Conservation (phyloP, 2,329 filamentous ascomycete genomes). For the Penicillium sp. region DNA sequence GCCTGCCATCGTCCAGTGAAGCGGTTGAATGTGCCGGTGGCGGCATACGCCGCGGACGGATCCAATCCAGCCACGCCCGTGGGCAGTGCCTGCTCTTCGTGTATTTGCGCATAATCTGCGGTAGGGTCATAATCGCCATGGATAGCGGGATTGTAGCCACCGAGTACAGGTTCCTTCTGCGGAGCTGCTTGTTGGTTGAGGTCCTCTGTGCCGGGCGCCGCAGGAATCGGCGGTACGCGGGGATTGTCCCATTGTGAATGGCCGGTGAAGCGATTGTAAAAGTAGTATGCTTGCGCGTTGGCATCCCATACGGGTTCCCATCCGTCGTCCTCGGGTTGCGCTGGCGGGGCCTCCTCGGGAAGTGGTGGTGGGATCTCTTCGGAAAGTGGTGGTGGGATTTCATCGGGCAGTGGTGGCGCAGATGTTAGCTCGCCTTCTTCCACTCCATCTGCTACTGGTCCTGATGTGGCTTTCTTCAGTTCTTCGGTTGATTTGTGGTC, state of each 20-base stretch:
- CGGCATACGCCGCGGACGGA: slow-evolving; percentile 57
- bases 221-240: slow-evolving; percentile 57
- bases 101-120: slow-evolving; percentile 80
- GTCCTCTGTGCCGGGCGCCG: slow-evolving; percentile 29
- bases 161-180: slow-evolving; percentile 49
- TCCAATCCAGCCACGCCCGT: slow-evolving; percentile 31
- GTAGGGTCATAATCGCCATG: slow-evolving; percentile 96
- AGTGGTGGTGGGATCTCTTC: slow-evolving; percentile 49
- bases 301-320: slow-evolving; percentile 81
- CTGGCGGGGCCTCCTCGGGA: slow-evolving; percentile 54
- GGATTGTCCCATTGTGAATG: slow-evolving; percentile 84
- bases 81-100: slow-evolving; percentile 39
- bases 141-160: slow-evolving; percentile 92
- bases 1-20: slow-evolving; percentile 83
- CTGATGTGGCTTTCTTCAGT: slow-evolving; percentile 23
- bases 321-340: slow-evolving; percentile 58
- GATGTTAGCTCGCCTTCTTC: slow-evolving; percentile 22
- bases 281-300: slow-evolving; percentile 69
- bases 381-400: slow-evolving; percentile 48
- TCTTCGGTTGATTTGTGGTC: slow-evolving; percentile 46
- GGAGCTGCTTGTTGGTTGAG: slow-evolving; percentile 33
- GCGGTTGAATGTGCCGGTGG: slow-evolving; percentile 80
- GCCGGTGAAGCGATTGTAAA: slow-evolving; percentile 77
- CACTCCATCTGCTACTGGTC: slow-evolving; percentile 18
- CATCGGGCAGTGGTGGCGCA: slow-evolving; percentile 44